These are phyloP conservation scores for Ambispora gerdemannii DNA, from an alignment of 192 early-diverging fungal genomes.

Conservation along the genomic window DNA sequence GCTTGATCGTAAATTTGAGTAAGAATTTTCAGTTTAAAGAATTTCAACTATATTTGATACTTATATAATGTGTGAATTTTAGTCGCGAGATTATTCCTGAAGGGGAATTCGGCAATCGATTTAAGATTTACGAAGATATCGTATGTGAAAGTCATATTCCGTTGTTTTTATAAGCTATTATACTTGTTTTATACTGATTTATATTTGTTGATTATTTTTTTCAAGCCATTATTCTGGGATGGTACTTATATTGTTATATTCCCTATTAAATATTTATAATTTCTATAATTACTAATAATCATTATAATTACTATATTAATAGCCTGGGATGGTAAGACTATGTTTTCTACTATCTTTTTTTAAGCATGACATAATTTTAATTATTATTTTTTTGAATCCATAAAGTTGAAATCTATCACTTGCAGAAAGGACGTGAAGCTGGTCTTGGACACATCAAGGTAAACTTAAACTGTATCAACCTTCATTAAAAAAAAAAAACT, in stretches of 20 bases:
- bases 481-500: too few species aligned
- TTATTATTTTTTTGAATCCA: too few species aligned
- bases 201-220: not conserved
- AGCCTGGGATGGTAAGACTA: conserved; percentile 47
- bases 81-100: conserved; percentile 54
- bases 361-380: too few species aligned
- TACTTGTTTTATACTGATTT: too few species aligned
- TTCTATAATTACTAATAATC: not conserved
- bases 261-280: conserved; percentile 7
- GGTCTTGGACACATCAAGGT: conserved; percentile 51
- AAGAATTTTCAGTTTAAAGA: conserved; percentile 23
- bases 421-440: conserved; percentile 76
- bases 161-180: too few species aligned
- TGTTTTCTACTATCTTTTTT: too few species aligned
- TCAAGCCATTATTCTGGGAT: conserved; percentile 55
- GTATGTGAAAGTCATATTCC: conserved; percentile 27
- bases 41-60: not conserved
- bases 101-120: conserved; percentile 67
- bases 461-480: too few species aligned
- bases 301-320: not conserved
- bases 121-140: conserved; percentile 84
- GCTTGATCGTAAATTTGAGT: conserved; percentile 59
- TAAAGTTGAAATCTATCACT: conserved; percentile 87
- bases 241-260: conserved; percentile 30
- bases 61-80: conserved; percentile 4